Percentiles rank a stretch among this genome's conserved stretches.
Evolutionary conservation across 805 yeast genomes (phyloP).

Genomic region (Ogataea saltuana): DNA sequence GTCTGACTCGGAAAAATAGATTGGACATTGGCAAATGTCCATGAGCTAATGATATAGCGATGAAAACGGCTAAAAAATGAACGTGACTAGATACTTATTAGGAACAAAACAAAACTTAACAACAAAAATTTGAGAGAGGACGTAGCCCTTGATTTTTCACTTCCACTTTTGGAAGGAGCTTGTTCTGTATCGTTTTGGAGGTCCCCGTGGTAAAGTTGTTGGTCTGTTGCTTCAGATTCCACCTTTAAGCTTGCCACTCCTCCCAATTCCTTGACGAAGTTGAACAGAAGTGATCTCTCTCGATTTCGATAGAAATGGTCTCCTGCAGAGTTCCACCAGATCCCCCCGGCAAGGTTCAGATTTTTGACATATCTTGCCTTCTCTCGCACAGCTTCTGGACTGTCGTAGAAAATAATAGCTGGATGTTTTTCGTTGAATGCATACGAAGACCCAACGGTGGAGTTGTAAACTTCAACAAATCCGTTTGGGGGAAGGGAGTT

Average conservation of each 20-base stretch:
- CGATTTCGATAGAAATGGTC: constrained; percentile 43
- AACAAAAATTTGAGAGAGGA: background rate
- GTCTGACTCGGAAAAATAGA: too few species aligned
- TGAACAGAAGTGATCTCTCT: constrained; percentile 43
- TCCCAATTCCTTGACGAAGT: constrained; percentile 45
- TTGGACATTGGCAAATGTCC: background rate
- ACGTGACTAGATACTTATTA: background rate
- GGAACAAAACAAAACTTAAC: background rate
- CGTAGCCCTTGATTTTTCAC: background rate
- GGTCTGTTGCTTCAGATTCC: background rate
- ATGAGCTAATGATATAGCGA: constrained; percentile 3
- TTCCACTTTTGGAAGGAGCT: background rate
- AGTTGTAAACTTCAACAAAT: constrained; percentile 52
- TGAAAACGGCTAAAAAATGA: background rate
- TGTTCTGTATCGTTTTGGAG: constrained; percentile 1
- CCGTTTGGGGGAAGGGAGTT: constrained; percentile 26
- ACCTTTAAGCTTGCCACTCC: constrained; percentile 16
- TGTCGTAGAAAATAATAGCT: constrained; percentile 67
- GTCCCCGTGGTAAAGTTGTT: constrained; percentile 9
- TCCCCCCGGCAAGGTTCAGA: constrained; percentile 70
- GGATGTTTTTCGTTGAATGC: constrained; percentile 42
- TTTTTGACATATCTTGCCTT: constrained; percentile 62
- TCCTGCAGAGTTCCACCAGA: constrained; percentile 96
- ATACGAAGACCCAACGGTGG: constrained; percentile 52
- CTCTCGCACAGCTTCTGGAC: constrained; percentile 44